phyloP scores from a whole-genome alignment of 1,284 basidiomycete species.

The Cystobasidiaceae sp. region DNA sequence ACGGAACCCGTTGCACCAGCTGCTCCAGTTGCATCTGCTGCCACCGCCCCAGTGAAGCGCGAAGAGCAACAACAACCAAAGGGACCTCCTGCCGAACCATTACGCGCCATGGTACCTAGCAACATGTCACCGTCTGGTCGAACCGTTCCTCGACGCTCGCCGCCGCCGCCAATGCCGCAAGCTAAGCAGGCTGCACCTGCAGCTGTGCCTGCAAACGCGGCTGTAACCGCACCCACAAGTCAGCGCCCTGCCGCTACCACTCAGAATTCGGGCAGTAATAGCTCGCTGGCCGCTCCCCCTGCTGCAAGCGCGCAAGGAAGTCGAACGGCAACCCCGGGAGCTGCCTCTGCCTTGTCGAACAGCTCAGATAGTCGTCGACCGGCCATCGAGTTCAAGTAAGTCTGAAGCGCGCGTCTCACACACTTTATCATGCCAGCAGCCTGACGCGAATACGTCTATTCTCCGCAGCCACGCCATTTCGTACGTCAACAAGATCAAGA shows the following conservation, averaged over 20 bases:
- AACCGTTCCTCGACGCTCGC: not conserved
- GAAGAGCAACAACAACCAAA: not conserved
- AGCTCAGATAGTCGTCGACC: slow-evolving; percentile 9
- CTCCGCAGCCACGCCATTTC: slow-evolving; percentile 71
- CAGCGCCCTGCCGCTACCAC: not conserved
- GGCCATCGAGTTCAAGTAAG: slow-evolving; percentile 66
- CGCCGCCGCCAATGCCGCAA: not conserved
- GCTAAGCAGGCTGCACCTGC: not conserved
- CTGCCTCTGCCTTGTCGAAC: slow-evolving; percentile 13
- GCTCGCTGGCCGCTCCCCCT: not conserved
- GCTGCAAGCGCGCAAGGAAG: slow-evolving; percentile 4
- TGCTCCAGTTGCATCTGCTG: not conserved
- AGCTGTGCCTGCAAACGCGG: not conserved
- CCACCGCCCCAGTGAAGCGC: not conserved
- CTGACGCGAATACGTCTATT: not conserved
- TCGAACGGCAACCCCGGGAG: slow-evolving; percentile 12
- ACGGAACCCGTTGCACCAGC: not conserved
- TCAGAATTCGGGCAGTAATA: not conserved
- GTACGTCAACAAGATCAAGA: slow-evolving; percentile 98
- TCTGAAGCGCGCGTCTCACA: not conserved
- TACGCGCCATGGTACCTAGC: not conserved
- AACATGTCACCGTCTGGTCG: not conserved
- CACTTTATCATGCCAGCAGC: not conserved
- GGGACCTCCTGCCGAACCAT: no score
- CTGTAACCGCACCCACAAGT: not conserved